phyloP scores from a whole-genome alignment of 331 rosid species.

The Pyrus hybrid region DNA sequence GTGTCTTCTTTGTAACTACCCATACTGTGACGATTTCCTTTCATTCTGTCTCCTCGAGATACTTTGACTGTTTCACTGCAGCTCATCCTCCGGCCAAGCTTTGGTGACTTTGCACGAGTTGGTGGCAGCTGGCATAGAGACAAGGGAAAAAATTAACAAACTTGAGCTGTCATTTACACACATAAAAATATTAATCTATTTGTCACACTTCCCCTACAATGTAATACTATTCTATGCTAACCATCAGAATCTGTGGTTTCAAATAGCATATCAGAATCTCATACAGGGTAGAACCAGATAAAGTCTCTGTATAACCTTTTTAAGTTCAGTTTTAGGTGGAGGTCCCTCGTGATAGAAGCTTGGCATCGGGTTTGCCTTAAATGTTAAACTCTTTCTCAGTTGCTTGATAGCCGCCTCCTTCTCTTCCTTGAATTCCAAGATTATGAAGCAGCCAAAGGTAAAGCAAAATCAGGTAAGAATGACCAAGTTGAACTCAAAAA shows the following conservation, averaged over 20 bases:
- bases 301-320: constrained; percentile 49
- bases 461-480: constrained; percentile 5
- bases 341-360: constrained; percentile 95
- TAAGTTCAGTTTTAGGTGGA: constrained; percentile 88
- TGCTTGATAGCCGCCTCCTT: constrained; percentile 73
- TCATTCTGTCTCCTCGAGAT: constrained; percentile 33
- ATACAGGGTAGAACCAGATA: constrained; percentile 14
- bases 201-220: neutral
- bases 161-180: constrained; percentile 16
- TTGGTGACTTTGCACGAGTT: constrained; percentile 94
- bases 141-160: constrained; percentile 14
- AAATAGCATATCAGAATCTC: neutral
- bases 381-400: constrained; percentile 79
- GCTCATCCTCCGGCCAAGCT: constrained; percentile 85
- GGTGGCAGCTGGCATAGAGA: constrained; percentile 63
- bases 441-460: constrained; percentile 14
- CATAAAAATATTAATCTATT: constrained; percentile 1
- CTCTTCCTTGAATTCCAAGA: constrained; percentile 67
- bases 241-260: constrained; percentile 10
- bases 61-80: constrained; percentile 28
- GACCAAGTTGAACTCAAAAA: neutral
- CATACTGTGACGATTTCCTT: constrained; percentile 34
- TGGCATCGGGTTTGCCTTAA: constrained; percentile 98
- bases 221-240: constrained; percentile 4
- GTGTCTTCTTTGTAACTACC: constrained; percentile 26